Percentiles rank a stretch among this genome's conserved stretches.
Evolutionary conservation across 1,284 basidiomycete species (phyloP).

Genomic region (Sphaerobolus stellatus): DNA sequence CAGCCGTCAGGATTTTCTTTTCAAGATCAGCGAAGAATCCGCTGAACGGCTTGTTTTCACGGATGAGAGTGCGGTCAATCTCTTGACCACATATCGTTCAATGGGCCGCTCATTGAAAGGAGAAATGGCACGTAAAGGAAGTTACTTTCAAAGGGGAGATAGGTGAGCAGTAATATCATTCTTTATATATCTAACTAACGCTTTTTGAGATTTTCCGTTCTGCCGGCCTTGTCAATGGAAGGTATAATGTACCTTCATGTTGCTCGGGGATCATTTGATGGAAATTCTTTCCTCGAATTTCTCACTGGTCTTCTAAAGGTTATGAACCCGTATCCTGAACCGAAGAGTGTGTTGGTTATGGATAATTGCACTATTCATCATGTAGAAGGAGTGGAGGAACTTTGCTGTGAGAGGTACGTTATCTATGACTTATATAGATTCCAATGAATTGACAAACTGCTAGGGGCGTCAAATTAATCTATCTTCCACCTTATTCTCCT

Average conservation of each 20-base stretch:
- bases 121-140: background rate
- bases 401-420: slow-evolving; percentile 30
- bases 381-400: slow-evolving; percentile 25
- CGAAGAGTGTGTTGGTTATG: slow-evolving; percentile 36
- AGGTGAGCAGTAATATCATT: slow-evolving; percentile 10
- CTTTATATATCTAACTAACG: background rate
- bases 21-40: background rate
- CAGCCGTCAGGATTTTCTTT: background rate
- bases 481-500: slow-evolving; percentile 25
- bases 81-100: slow-evolving; percentile 8
- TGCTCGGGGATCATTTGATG: slow-evolving; percentile 23
- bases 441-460: too few relatives aligned
- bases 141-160: slow-evolving; percentile 15
- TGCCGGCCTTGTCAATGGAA: slow-evolving; percentile 31
- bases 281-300: slow-evolving; percentile 25
- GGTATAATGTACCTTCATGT: slow-evolving; percentile 33
- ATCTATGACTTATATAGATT: background rate
- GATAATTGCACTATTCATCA: slow-evolving; percentile 37
- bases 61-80: slow-evolving; percentile 17
- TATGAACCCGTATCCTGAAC: slow-evolving; percentile 36
- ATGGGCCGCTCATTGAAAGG: slow-evolving; percentile 14
- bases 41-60: slow-evolving; percentile 17
- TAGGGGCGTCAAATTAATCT: slow-evolving; percentile 22
- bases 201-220: slow-evolving; percentile 25
- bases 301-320: slow-evolving; percentile 28